Evolutionary conservation across 306 rosid genomes (phyloP).

Genomic region (Alnus rubra): DNA sequence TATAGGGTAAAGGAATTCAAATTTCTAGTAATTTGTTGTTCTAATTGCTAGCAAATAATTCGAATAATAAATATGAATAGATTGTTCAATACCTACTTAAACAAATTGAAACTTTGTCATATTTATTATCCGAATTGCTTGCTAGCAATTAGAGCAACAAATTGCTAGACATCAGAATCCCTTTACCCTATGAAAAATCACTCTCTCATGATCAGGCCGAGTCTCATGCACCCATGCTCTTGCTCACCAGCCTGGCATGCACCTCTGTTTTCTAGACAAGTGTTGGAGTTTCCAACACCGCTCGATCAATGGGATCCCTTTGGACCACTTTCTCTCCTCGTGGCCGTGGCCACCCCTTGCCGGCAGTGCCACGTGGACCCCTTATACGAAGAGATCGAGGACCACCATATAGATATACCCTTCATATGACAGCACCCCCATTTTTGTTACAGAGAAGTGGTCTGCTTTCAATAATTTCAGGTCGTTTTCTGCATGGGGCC

Average conservation of each 20-base stretch:
- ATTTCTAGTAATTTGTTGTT: too few species aligned
- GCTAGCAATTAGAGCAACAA: too few species aligned
- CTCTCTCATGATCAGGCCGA: background rate
- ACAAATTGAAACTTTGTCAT: too few species aligned
- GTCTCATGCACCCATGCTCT: constrained; percentile 19
- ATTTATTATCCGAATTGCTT: too few species aligned
- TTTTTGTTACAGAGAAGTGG: constrained; percentile 31
- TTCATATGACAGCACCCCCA: constrained; percentile 25
- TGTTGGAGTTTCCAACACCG: constrained; percentile 24
- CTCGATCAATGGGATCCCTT: constrained; percentile 8
- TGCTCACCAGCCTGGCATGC: constrained; percentile 46
- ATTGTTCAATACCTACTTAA: too few species aligned
- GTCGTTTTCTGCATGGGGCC: constrained; percentile 56
- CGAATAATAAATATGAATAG: too few species aligned
- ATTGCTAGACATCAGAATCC: too few species aligned
- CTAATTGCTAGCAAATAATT: too few species aligned
- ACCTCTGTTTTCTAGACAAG: constrained; percentile 39
- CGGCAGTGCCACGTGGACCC: constrained; percentile 58
- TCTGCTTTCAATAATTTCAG: constrained; percentile 58
- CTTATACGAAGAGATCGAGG: constrained; percentile 36
- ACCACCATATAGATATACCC: constrained; percentile 51
- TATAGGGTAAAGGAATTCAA: too few species aligned
- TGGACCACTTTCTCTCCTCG: constrained; percentile 71
- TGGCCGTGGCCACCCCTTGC: constrained; percentile 61
- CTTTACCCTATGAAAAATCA: background rate